These are phyloP conservation scores for Lasiodiplodia gonubiensis DNA, from an alignment of 2,329 filamentous ascomycete genomes.

Conservation along the genomic window DNA sequence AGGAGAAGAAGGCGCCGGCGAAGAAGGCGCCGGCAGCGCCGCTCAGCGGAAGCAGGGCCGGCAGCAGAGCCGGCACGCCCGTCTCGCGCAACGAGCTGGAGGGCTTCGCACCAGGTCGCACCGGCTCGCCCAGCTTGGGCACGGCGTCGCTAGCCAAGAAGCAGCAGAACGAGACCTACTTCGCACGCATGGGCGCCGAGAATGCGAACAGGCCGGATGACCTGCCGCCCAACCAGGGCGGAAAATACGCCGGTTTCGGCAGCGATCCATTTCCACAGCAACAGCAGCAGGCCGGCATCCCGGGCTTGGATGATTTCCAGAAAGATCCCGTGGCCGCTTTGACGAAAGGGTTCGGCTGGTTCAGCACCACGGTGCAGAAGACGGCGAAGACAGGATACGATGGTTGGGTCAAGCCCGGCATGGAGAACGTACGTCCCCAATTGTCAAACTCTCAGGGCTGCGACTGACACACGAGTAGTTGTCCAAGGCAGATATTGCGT, in stretches of 20 bases:
- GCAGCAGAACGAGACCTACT: constrained; percentile 82
- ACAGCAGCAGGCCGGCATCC: constrained; percentile 56
- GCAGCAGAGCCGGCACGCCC: constrained; percentile 47
- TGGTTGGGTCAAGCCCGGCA: constrained; percentile 89
- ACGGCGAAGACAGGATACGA: constrained; percentile 91
- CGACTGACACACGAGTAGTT: constrained; percentile 59
- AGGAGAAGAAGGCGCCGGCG: constrained; percentile 52
- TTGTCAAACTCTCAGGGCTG: not conserved
- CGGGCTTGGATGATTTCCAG: constrained; percentile 85
- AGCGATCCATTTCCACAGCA: constrained; percentile 67
- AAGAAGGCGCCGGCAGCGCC: constrained; percentile 32
- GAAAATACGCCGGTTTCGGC: constrained; percentile 91
- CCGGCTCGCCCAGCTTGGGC: constrained; percentile 46
- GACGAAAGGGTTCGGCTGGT: constrained; percentile 94
- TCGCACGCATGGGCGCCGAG: constrained; percentile 80
- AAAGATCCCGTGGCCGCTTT: constrained; percentile 87
- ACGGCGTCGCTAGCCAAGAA: constrained; percentile 55
- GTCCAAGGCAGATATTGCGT: constrained; percentile 66
- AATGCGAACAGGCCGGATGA: constrained; percentile 78
- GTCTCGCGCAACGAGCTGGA: constrained; percentile 44
- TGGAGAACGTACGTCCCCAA: constrained; percentile 71
- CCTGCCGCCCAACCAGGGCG: constrained; percentile 85
- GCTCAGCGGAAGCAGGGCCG: constrained; percentile 42
- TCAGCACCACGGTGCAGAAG: constrained; percentile 84
- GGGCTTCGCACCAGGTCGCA: constrained; percentile 39